These are phyloP conservation scores for Penstemon eatonii DNA, from an alignment of 257 asterid genomes.

Conservation along the genomic window DNA sequence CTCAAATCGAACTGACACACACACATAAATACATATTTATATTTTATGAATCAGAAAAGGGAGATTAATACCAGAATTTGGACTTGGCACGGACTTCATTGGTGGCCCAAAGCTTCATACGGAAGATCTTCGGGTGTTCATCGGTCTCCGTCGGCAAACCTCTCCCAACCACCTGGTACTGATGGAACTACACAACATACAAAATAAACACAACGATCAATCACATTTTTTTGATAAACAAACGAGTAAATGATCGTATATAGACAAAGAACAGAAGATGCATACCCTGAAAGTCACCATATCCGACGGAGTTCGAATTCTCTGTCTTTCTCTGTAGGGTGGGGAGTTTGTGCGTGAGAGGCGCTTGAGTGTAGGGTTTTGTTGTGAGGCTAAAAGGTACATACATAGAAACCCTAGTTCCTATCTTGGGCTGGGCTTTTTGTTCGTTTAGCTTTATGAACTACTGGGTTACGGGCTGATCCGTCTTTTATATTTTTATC, in stretches of 20 bases:
- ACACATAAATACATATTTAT: not conserved
- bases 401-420: not conserved
- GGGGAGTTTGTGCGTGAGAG: not conserved
- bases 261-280: not conserved
- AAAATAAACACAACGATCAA: slow-evolving; percentile 7
- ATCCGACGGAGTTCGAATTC: slow-evolving; percentile 22
- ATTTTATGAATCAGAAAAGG: not conserved
- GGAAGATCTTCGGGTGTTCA: slow-evolving; percentile 81
- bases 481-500: no score
- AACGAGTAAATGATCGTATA: no score
- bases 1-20: not conserved
- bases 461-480: not conserved
- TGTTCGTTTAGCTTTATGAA: not conserved
- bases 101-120: slow-evolving; percentile 96
- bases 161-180: slow-evolving; percentile 94
- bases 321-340: not conserved
- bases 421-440: not conserved
- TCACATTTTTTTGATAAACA: not conserved
- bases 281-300: slow-evolving; percentile 52
- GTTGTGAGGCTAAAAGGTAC: not conserved
- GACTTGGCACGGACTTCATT: slow-evolving; percentile 94
- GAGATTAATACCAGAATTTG: slow-evolving; percentile 62
- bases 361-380: not conserved
- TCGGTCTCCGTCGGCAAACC: slow-evolving; percentile 84
- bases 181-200: slow-evolving; percentile 61